Percentiles rank a stretch among this genome's conserved stretches.
Evolutionary conservation across 495 filamentous ascomycete species (phyloP).

Genomic region (Hypoxylon fuscum): DNA sequence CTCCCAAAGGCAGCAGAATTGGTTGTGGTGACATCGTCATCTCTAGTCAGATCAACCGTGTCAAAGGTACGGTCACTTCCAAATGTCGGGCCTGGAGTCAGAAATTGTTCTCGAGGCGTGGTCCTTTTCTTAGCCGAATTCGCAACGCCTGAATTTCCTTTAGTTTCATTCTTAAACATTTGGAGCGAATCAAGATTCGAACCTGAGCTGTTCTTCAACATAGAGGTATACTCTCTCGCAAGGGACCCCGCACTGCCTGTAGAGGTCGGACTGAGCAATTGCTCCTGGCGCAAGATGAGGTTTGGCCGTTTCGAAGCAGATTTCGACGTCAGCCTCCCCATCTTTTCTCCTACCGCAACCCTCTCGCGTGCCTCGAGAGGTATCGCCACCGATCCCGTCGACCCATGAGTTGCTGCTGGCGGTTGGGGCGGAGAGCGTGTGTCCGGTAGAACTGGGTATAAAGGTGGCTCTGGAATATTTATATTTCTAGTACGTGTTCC

Average conservation of each 20-base stretch:
- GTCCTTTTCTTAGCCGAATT: constrained; percentile 39
- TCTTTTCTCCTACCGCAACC: constrained; percentile 37
- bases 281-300: constrained; percentile 46
- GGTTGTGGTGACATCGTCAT: constrained; percentile 51
- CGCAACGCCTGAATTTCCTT: constrained; percentile 20
- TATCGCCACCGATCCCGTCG: constrained; percentile 23
- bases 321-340: constrained; percentile 43
- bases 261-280: constrained; percentile 47
- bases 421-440: constrained; percentile 7
- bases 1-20: constrained; percentile 62
- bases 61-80: constrained; percentile 55
- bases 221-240: constrained; percentile 46
- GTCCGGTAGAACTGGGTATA: constrained; percentile 40
- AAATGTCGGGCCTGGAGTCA: constrained; percentile 35
- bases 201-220: constrained; percentile 39
- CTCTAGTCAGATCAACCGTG: constrained; percentile 76
- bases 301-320: constrained; percentile 36
- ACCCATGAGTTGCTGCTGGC: constrained; percentile 34
- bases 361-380: constrained; percentile 20
- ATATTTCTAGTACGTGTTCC: constrained; percentile 27
- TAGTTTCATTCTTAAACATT: neutral
- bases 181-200: neutral
- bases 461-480: constrained; percentile 6
- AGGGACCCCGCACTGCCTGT: constrained; percentile 44
- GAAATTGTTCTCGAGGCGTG: constrained; percentile 28